Percentiles rank a stretch among this genome's conserved stretches.
These are phyloP conservation scores for Eucalyptus polyanthemos DNA, from an alignment of 345 rosid species.

Conservation along the genomic window DNA sequence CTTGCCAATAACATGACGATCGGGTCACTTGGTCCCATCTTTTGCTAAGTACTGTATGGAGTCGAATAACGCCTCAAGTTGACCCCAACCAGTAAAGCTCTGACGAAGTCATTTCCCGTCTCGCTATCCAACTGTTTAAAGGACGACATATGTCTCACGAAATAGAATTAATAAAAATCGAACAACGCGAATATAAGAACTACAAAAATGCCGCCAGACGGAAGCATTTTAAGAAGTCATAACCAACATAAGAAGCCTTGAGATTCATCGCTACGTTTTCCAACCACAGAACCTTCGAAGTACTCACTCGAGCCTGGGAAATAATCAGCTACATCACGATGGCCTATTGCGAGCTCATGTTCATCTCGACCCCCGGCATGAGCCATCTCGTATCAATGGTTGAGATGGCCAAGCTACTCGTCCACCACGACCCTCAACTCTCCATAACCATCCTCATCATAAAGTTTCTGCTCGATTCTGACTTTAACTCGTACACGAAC, in stretches of 20 bases:
- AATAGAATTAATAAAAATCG: too few relatives aligned
- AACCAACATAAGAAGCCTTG: background rate
- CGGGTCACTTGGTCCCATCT: background rate
- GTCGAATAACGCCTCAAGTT: too few relatives aligned
- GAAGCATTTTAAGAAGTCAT: background rate
- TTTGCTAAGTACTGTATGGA: too few relatives aligned
- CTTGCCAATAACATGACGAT: background rate
- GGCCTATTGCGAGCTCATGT: background rate
- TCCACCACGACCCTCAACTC: background rate
- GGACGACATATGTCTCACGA: background rate
- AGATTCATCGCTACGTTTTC: background rate
- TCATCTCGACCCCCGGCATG: background rate
- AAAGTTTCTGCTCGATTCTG: background rate
- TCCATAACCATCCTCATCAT: conserved; percentile 2
- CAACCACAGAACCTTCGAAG: background rate
- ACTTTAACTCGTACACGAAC: background rate
- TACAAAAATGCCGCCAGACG: background rate
- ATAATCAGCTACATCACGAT: background rate
- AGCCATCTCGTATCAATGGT: conserved; percentile 1
- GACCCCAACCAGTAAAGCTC: background rate
- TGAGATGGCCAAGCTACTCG: conserved; percentile 4
- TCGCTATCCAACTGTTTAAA: background rate
- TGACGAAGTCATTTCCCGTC: background rate
- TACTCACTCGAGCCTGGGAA: background rate
- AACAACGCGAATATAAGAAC: background rate